phyloP scores from a whole-genome alignment of 306 rosid species.

The Vigna unguiculata region DNA sequence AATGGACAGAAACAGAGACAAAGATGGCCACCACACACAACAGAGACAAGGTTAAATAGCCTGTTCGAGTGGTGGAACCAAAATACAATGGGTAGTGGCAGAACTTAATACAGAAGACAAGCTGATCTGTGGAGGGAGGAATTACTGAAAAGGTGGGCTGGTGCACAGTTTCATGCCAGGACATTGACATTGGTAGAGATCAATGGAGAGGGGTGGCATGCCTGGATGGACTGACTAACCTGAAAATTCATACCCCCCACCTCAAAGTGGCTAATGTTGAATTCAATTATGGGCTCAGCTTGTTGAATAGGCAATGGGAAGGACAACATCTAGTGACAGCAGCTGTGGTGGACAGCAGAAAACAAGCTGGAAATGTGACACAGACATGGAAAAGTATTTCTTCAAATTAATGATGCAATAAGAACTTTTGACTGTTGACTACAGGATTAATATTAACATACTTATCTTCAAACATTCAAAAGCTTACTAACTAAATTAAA shows the following conservation, averaged over 20 bases:
- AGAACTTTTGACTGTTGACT: conserved; percentile 15
- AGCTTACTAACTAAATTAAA: conserved; percentile 11
- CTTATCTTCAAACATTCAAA: conserved; percentile 30
- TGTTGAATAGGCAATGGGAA: neutral
- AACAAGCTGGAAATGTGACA: neutral
- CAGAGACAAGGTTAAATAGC: neutral
- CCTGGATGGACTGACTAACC: conserved; percentile 13
- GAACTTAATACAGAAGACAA: neutral
- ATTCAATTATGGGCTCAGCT: neutral
- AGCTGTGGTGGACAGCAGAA: neutral
- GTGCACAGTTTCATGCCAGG: neutral
- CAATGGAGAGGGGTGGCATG: neutral
- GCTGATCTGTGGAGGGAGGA: neutral
- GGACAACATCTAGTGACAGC: conserved; percentile 14
- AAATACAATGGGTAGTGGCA: neutral
- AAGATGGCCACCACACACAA: neutral
- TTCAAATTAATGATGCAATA: neutral
- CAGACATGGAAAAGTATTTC: neutral
- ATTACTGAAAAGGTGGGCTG: neutral
- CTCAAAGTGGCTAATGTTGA: neutral
- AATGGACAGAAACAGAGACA: conserved; percentile 5
- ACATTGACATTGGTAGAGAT: neutral
- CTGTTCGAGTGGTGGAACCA: neutral
- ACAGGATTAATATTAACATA: conserved; percentile 6
- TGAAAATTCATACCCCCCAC: neutral